Percentiles rank a stretch among this genome's conserved stretches.
Evolutionary conservation across 2,329 filamentous ascomycete species (phyloP).

Genomic region (Dryadomyces sulphureus): DNA sequence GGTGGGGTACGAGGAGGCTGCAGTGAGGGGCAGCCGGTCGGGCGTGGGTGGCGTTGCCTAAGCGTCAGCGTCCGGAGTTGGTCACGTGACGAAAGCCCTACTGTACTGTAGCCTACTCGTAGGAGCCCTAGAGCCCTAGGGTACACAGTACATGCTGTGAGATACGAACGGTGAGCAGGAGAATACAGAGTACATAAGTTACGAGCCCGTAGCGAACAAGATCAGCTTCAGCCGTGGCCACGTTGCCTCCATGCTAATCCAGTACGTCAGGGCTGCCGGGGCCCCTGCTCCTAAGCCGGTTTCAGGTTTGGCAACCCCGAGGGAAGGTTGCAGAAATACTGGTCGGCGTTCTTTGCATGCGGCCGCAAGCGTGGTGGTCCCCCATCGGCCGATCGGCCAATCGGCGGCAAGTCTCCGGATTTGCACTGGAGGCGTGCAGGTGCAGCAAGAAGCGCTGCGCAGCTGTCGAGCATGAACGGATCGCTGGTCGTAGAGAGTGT

Average conservation of each 20-base stretch:
- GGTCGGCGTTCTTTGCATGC: not conserved
- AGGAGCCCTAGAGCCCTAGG: no score
- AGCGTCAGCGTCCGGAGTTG: not conserved
- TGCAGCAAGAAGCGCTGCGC: no score
- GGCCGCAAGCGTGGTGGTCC: not conserved
- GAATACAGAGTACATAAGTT: no score
- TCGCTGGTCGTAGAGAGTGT: no score
- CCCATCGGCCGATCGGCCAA: not conserved
- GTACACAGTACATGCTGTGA: no score
- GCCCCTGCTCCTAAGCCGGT: not conserved
- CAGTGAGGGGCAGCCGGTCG: conserved; percentile 3
- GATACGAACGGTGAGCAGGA: no score
- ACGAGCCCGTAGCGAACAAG: no score
- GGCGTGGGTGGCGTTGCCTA: not conserved
- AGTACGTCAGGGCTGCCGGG: not conserved
- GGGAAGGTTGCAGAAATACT: not conserved
- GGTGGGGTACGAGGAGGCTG: conserved; percentile 3
- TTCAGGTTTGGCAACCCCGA: not conserved
- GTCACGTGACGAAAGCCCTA: not conserved
- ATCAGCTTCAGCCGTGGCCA: no score
- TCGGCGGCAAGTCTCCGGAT: not conserved
- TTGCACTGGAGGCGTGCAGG: no score
- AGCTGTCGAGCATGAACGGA: no score
- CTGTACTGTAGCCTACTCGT: no score
- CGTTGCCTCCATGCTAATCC: no score